These are phyloP conservation scores for Solanum hybrid DNA, from an alignment of 305 asterid species.

Conservation along the genomic window DNA sequence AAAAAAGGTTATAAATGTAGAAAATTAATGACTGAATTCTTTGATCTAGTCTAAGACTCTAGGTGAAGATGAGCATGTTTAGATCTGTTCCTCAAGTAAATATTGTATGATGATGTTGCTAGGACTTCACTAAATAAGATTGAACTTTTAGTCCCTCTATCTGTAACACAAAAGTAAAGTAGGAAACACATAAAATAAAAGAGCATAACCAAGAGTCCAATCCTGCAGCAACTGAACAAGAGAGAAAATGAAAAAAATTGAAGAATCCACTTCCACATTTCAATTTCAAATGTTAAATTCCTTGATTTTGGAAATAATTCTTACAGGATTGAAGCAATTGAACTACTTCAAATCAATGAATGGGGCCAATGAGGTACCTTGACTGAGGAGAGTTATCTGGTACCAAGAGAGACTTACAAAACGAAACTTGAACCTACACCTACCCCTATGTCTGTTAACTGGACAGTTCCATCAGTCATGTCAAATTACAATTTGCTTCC, in stretches of 20 bases:
- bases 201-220: not conserved
- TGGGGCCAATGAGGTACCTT: conserved; percentile 46
- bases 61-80: not conserved
- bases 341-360: conserved; percentile 33
- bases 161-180: not conserved
- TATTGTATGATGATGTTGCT: not conserved
- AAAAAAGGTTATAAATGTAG: not conserved
- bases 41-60: not conserved
- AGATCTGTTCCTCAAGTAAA: not conserved
- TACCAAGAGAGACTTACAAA: conserved; percentile 39
- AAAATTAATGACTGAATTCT: not conserved
- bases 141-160: not conserved
- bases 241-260: not conserved
- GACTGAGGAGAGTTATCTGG: conserved; percentile 31
- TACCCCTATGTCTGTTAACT: conserved; percentile 40
- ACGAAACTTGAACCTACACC: conserved; percentile 43
- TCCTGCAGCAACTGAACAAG: conserved; percentile 1
- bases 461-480: conserved; percentile 30
- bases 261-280: not conserved
- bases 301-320: conserved; percentile 20
- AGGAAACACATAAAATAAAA: not conserved
- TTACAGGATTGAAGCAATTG: conserved; percentile 42
- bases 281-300: conserved; percentile 16
- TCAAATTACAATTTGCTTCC: conserved; percentile 15
- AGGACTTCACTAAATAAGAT: not conserved